Evolutionary conservation across 768 basidiomycete species (phyloP).

Genomic region (Termitomyces sp.): DNA sequence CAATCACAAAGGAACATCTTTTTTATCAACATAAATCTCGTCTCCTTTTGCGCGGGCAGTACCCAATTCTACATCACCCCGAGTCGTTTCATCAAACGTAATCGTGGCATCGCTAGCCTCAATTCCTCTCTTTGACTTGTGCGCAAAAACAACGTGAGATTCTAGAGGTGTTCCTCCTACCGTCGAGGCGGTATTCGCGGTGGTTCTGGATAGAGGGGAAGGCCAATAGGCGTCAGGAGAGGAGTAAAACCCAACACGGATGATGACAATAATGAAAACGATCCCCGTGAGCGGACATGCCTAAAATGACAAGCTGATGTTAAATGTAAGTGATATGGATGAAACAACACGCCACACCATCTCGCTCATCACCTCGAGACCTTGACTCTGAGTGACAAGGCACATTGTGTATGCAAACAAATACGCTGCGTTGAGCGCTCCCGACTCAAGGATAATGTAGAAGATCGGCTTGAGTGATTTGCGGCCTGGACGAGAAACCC

Average conservation of each 20-base stretch:
- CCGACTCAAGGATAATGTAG: constrained; percentile 2
- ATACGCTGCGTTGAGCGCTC: constrained; percentile 3
- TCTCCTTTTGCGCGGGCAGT: no score
- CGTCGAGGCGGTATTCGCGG: no score
- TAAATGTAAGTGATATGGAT: no score
- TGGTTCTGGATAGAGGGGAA: neutral
- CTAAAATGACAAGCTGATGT: neutral
- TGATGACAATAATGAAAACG: constrained; percentile 4
- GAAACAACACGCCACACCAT: neutral
- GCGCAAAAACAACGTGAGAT: no score
- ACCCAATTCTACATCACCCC: no score
- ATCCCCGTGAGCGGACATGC: constrained; percentile 7
- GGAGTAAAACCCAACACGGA: constrained; percentile 1
- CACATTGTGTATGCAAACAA: constrained; percentile 2
- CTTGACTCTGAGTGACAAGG: constrained; percentile 2
- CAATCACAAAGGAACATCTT: no score
- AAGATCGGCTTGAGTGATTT: constrained; percentile 5
- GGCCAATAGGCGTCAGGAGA: constrained; percentile 1
- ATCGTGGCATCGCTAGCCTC: no score
- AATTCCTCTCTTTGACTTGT: no score
- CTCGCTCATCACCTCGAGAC: constrained; percentile 6
- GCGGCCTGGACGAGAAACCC: neutral
- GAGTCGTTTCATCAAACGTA: no score
- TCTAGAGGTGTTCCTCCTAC: no score
- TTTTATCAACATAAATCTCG: no score